Evolutionary conservation across 345 rosid species (phyloP).

Genomic region (Punica granatum): DNA sequence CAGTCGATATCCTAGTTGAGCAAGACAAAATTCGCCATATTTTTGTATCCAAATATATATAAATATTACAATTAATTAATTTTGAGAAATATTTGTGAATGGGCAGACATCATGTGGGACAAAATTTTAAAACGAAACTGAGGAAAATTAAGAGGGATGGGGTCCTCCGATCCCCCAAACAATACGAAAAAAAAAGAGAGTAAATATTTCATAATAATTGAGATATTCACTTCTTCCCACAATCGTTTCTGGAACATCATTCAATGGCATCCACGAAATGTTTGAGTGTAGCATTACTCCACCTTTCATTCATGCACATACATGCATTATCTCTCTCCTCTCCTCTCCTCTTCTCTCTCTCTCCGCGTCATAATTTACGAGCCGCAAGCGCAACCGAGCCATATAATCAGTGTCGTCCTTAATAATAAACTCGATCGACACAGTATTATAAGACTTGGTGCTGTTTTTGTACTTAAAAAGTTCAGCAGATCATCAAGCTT

Average conservation of each 20-base stretch:
- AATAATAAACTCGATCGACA: background rate
- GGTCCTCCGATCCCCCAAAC: slow-evolving; percentile 2
- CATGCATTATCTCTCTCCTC: slow-evolving; percentile 9
- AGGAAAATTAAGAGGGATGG: slow-evolving; percentile 10
- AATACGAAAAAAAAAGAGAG: no score
- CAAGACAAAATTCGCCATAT: no score
- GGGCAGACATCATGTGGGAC: slow-evolving; percentile 3
- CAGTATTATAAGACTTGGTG: background rate
- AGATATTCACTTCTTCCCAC: background rate
- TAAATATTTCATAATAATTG: background rate
- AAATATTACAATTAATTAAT: background rate
- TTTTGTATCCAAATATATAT: background rate
- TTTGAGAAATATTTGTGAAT: background rate
- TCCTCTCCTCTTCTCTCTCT: background rate
- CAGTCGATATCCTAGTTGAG: no score
- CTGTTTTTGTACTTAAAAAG: no score
- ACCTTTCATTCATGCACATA: slow-evolving; percentile 13
- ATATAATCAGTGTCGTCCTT: background rate
- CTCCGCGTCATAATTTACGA: background rate
- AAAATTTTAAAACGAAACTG: slow-evolving; percentile 7
- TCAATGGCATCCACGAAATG: slow-evolving; percentile 16
- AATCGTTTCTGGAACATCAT: slow-evolving; percentile 8
- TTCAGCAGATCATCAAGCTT: no score
- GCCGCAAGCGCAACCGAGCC: background rate
- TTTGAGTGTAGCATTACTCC: slow-evolving; percentile 16